phyloP scores from a whole-genome alignment of 805 yeast genomes.

The Saccharomyces kudriavzevii region DNA sequence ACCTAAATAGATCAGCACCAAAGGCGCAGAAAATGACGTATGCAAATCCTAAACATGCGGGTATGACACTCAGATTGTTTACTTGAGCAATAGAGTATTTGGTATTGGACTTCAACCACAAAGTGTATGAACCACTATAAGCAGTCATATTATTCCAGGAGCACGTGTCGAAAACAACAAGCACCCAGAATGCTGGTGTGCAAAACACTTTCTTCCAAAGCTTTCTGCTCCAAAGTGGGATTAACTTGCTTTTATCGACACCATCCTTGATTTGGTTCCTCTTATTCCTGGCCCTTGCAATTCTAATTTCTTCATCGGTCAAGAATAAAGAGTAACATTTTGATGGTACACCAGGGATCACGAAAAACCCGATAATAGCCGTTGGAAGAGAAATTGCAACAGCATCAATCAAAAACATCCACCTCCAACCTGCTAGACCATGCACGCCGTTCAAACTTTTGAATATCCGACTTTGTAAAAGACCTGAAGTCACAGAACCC shows the following conservation, averaged over 20 bases:
- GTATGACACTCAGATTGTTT: constrained; percentile 44
- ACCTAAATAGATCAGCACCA: constrained; percentile 43
- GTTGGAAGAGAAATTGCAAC: constrained; percentile 41
- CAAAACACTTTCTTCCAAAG: constrained; percentile 47
- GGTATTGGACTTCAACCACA: constrained; percentile 52
- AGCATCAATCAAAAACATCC: constrained; percentile 62
- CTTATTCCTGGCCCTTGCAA: constrained; percentile 39
- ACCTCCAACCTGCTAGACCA: constrained; percentile 55
- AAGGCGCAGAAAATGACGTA: constrained; percentile 39
- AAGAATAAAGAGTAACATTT: constrained; percentile 47
- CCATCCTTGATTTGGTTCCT: constrained; percentile 32
- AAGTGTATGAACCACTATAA: constrained; percentile 45
- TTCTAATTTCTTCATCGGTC: constrained; percentile 49
- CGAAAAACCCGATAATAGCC: constrained; percentile 40
- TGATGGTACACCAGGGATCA: constrained; percentile 55
- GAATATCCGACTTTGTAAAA: constrained; percentile 40
- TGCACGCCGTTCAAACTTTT: constrained; percentile 35
- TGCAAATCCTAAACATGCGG: constrained; percentile 52
- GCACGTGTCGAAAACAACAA: constrained; percentile 46
- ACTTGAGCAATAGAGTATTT: constrained; percentile 37
- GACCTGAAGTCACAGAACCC: constrained; percentile 49
- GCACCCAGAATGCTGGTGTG: constrained; percentile 49
- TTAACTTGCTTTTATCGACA: constrained; percentile 21
- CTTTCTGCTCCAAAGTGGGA: constrained; percentile 32
- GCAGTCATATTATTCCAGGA: constrained; percentile 59